Evolutionary conservation across 495 filamentous ascomycete genomes (phyloP).

Genomic region (Penicillium bovifimosum): DNA sequence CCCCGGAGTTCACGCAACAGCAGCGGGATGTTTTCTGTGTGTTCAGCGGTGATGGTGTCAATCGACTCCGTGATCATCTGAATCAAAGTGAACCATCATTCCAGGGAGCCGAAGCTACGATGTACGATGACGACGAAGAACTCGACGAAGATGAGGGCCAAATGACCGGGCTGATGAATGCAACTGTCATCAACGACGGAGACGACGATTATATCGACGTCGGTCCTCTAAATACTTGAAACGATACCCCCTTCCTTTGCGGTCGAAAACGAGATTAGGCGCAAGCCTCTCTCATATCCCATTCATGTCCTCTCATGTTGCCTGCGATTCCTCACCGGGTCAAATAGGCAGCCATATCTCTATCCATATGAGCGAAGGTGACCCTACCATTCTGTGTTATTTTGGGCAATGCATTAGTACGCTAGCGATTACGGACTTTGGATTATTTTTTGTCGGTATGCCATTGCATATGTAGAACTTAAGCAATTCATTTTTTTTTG

Average conservation of each 20-base stretch:
- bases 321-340: constrained; percentile 6
- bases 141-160: constrained; percentile 49
- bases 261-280: constrained; percentile 3
- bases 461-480: constrained; percentile 18
- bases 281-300: constrained; percentile 10
- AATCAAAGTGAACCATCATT: constrained; percentile 43
- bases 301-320: constrained; percentile 6
- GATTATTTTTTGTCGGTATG: constrained; percentile 15
- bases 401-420: constrained; percentile 33
- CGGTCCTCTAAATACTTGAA: constrained; percentile 39
- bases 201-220: constrained; percentile 49
- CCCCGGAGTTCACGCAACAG: constrained; percentile 88
- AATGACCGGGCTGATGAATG: constrained; percentile 52
- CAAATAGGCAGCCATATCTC: constrained; percentile 18
- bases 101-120: constrained; percentile 43
- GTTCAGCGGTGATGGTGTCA: constrained; percentile 85
- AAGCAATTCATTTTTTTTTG: background rate
- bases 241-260: constrained; percentile 28
- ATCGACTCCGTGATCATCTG: constrained; percentile 67
- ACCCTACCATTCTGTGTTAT: constrained; percentile 19
- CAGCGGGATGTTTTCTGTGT: constrained; percentile 96
- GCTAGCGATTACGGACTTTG: constrained; percentile 19
- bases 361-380: constrained; percentile 28
- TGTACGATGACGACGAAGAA: constrained; percentile 55
- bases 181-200: constrained; percentile 46